Percentiles rank a stretch among this genome's conserved stretches.
phyloP scores from a whole-genome alignment of 2,329 filamentous ascomycete genomes.

The Pyricularia sp. region DNA sequence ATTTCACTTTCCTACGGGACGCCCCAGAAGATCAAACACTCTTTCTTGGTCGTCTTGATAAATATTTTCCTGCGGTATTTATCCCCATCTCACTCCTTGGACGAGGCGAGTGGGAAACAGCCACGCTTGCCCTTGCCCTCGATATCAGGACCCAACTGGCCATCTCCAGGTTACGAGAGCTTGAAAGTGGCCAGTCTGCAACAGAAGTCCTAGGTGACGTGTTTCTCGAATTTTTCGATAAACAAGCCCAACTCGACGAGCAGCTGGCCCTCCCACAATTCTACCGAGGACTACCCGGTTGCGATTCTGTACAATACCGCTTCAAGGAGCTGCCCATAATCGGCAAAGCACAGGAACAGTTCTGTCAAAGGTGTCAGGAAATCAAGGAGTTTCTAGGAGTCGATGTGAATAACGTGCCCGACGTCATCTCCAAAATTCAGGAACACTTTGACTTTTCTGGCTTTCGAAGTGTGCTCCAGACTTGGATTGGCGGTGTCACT shows the following conservation, averaged over 20 bases:
- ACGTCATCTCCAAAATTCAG: background rate
- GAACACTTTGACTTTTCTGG: background rate
- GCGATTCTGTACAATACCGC: background rate
- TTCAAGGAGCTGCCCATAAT: background rate
- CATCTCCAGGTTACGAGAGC: background rate
- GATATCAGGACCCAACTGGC: conserved; percentile 2
- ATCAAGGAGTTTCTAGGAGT: background rate
- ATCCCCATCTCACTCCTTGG: background rate
- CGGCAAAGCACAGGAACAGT: background rate
- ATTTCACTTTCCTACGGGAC: background rate
- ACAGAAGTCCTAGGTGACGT: background rate
- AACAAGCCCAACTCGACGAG: background rate
- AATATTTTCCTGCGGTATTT: background rate
- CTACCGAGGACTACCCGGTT: background rate
- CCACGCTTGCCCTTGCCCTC: background rate
- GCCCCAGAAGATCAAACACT: background rate
- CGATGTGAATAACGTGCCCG: background rate
- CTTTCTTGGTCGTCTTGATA: background rate
- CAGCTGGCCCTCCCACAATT: background rate
- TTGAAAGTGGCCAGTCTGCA: background rate
- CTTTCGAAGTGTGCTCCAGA: background rate
- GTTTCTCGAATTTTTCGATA: background rate
- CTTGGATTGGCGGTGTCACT: background rate
- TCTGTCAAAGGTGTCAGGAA: background rate
- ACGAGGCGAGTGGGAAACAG: background rate